These are phyloP conservation scores for Backusella morwellensis DNA, from an alignment of 192 early-diverging fungal genomes.

Conservation along the genomic window DNA sequence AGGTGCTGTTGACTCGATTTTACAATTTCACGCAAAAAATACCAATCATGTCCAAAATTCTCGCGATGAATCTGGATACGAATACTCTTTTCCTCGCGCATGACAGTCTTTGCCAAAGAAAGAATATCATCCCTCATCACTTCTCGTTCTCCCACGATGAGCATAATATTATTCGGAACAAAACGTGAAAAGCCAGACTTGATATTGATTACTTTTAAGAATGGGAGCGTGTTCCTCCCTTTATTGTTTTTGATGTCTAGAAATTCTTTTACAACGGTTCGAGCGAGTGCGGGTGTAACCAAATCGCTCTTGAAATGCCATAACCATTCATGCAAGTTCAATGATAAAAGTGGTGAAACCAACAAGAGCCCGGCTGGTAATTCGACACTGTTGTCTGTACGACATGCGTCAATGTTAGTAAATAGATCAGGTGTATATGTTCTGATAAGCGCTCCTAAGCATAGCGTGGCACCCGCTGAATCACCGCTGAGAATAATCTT, in stretches of 20 bases:
- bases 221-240: not conserved
- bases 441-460: constrained; percentile 23
- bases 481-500: constrained; percentile 26
- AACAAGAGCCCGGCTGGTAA: constrained; percentile 28
- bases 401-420: not conserved
- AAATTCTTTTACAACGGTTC: constrained; percentile 15
- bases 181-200: constrained; percentile 9
- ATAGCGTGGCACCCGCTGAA: constrained; percentile 27
- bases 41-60: constrained; percentile 8
- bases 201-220: not conserved
- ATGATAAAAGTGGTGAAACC: constrained; percentile 25
- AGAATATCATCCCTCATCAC: constrained; percentile 27
- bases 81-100: not conserved
- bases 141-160: constrained; percentile 20
- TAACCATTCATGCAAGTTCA: constrained; percentile 1
- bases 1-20: not conserved
- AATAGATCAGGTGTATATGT: constrained; percentile 14
- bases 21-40: constrained; percentile 11
- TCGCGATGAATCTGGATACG: not conserved
- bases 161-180: constrained; percentile 6
- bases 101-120: not conserved
- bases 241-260: constrained; percentile 10
- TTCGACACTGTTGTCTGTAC: not conserved
- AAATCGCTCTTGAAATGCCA: constrained; percentile 26
- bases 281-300: constrained; percentile 8